These are phyloP conservation scores for Tylopilus intermedius DNA, from an alignment of 768 basidiomycete genomes.

Conservation along the genomic window DNA sequence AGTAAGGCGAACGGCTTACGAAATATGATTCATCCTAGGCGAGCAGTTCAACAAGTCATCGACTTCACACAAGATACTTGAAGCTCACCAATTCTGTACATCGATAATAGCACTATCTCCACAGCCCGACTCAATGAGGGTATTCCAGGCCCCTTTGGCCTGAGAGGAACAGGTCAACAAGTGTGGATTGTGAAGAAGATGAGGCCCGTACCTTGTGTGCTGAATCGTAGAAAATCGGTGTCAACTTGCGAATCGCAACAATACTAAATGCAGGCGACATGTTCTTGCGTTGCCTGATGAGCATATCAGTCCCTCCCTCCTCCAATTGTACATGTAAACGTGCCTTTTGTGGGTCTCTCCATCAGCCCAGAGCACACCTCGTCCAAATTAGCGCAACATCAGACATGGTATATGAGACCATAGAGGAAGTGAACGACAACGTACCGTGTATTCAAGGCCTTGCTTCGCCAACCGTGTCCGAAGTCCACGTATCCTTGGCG, in stretches of 20 bases:
- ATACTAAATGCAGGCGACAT: conserved; percentile 37
- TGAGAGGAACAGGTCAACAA: conserved; percentile 1
- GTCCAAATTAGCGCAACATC: background rate
- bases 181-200: too few species aligned
- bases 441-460: conserved; percentile 25
- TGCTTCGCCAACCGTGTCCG: conserved; percentile 33
- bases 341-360: conserved; percentile 45
- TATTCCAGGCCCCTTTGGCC: conserved; percentile 32
- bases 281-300: conserved; percentile 33
- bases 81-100: conserved; percentile 30
- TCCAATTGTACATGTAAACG: background rate
- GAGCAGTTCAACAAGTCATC: background rate
- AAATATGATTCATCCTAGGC: too few species aligned
- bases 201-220: conserved; percentile 15
- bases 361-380: conserved; percentile 28
- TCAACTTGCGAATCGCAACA: conserved; percentile 33
- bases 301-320: background rate
- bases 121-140: conserved; percentile 14
- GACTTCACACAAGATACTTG: background rate
- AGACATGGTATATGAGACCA: background rate
- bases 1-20: too few species aligned
- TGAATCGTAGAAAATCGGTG: conserved; percentile 38
- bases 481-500: conserved; percentile 21
- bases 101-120: conserved; percentile 28
- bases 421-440: background rate